These are phyloP conservation scores for Talinum fruticosum DNA, from an alignment of 148 eudicot genomes.

Conservation along the genomic window DNA sequence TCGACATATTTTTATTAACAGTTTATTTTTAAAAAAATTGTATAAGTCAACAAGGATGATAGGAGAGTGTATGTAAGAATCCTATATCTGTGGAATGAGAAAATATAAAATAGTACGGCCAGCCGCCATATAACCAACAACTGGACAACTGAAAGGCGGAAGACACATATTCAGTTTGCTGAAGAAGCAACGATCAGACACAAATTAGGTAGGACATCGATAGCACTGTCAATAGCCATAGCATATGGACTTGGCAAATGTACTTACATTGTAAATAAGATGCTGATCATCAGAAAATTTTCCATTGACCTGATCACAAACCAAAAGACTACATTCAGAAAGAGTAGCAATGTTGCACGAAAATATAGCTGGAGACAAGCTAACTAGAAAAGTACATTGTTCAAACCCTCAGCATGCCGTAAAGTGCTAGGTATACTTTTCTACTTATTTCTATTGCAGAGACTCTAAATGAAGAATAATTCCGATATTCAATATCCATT, in stretches of 20 bases:
- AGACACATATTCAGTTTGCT: too few species aligned
- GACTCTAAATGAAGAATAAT: not conserved
- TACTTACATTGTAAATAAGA: slow-evolving; percentile 84
- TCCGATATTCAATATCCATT: not conserved
- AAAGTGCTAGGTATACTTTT: not conserved
- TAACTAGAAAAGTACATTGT: not conserved
- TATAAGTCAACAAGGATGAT: too few species aligned
- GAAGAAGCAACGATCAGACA: too few species aligned
- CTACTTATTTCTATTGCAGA: not conserved
- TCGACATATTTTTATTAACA: not conserved
- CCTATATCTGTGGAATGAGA: too few species aligned
- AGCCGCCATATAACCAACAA: too few species aligned
- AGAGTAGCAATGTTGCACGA: slow-evolving; percentile 7
- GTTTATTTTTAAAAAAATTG: too few species aligned
- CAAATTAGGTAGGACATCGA: too few species aligned
- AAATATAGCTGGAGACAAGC: not conserved
- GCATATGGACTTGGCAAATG: slow-evolving; percentile 13
- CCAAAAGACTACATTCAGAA: slow-evolving; percentile 10
- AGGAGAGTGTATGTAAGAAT: too few species aligned
- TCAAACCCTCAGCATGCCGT: not conserved
- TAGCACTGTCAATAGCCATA: not conserved
- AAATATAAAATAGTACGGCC: too few species aligned
- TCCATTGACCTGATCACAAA: slow-evolving; percentile 74
- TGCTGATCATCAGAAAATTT: slow-evolving; percentile 76
- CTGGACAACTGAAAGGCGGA: too few species aligned